Evolutionary conservation across 805 yeast genomes (phyloP), one percentile per base, ranked within the genome.

Genomic region (Teunomyces cretensis): DNA sequence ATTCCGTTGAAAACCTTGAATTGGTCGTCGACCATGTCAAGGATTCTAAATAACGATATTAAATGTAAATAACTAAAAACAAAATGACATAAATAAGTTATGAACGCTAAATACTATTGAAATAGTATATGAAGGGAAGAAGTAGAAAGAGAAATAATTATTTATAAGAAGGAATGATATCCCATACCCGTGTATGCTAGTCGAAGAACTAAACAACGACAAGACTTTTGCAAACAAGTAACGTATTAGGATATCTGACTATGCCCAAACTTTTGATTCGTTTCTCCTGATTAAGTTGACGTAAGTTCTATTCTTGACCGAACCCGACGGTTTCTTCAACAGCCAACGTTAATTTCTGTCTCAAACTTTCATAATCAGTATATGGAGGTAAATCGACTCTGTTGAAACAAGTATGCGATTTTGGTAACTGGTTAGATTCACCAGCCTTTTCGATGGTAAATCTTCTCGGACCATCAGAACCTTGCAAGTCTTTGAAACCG

Each of bases 301-400:
- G n/a, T 14, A 35, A 35, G n/a, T n/a, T 30, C 32, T 73, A 92
- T 76, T 94, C 99, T 73, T 94, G 98, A 48, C 99, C 99, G 64
- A 94, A 94, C 40, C 99, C 99, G 64, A 94, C 94, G 12, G 99
- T 94, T 72, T 94, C 98, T 68, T 94, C 99, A 32, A 94, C 98
- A 26, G 99, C 99, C 65, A 92, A 77, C 30, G 96, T 86, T 58
- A 94, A 78, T 68, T 94, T 94, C 69, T 89, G 94, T 61, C 82
- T 88, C 76, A 94, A 70, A 43, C 87, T 76, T 43, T 86, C 96
- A 64, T 79, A 88, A 61, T 86, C 91, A 47, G 77, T 78, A 68
- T 94, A 94, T 46, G 95, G 96, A 33, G 99, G 99, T 61, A 94
- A 78, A 73, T 94, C 99, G 43, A 94, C 97, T 73, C 99, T 87